Evolutionary conservation across 345 rosid species (phyloP).

Genomic region (Gossypium ekmanianum): DNA sequence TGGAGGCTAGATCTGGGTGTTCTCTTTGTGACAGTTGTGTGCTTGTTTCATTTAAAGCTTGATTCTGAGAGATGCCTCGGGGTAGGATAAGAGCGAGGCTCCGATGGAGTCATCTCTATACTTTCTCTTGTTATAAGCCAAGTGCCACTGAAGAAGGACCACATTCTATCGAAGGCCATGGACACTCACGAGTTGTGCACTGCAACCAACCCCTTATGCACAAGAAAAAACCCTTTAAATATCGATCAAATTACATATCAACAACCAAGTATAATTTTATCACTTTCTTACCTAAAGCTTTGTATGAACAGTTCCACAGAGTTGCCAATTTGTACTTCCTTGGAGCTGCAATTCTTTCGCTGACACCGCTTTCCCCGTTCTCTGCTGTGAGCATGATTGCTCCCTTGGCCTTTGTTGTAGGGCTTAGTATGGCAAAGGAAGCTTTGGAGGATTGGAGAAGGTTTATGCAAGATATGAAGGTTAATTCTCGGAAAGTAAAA

Average conservation of each 20-base stretch:
- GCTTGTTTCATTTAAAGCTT: slow-evolving; percentile 16
- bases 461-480: slow-evolving; percentile 87
- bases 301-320: slow-evolving; percentile 89
- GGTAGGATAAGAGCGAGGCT: slow-evolving; percentile 85
- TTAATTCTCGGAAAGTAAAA: slow-evolving; percentile 64
- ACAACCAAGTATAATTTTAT: slow-evolving; percentile 76
- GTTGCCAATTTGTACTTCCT: slow-evolving; percentile 95
- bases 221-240: slow-evolving; percentile 61
- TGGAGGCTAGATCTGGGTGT: slow-evolving; percentile 20
- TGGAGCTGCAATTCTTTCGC: slow-evolving; percentile 69
- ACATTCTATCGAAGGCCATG: slow-evolving; percentile 61
- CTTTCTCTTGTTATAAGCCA: slow-evolving; percentile 76
- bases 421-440: slow-evolving; percentile 92
- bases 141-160: slow-evolving; percentile 40
- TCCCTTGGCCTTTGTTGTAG: slow-evolving; percentile 85
- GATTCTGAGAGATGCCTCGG: slow-evolving; percentile 53
- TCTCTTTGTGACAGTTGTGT: slow-evolving; percentile 21
- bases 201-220: slow-evolving; percentile 84
- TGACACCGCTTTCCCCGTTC: slow-evolving; percentile 79
- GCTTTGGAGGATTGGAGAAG: slow-evolving; percentile 96
- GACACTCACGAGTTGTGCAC: slow-evolving; percentile 62
- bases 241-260: slow-evolving; percentile 71
- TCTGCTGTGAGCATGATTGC: slow-evolving; percentile 85
- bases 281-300: slow-evolving; percentile 81
- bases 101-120: slow-evolving; percentile 69